A percentile compares a stretch with the other conserved stretches of the same genome.
These are phyloP conservation scores for Jacaranda copaia DNA, from an alignment of 257 asterid genomes.

Conservation along the genomic window DNA sequence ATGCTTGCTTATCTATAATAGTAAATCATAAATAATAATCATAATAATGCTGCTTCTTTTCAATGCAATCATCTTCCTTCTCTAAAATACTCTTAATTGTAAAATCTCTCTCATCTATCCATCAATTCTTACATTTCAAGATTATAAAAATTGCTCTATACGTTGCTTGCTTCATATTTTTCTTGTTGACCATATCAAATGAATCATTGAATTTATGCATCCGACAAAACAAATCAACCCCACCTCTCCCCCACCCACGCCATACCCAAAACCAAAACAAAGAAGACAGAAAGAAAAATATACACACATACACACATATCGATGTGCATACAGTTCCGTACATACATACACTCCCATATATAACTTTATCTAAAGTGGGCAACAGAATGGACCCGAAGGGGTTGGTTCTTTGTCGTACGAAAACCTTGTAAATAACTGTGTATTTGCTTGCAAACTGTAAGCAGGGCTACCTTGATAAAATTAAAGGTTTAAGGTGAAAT, in stretches of 20 bases:
- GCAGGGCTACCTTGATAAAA: too few species aligned
- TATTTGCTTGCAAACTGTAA: constrained; percentile 3
- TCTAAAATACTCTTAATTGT: neutral
- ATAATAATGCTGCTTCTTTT: constrained; percentile 8
- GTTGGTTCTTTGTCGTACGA: neutral
- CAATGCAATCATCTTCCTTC: constrained; percentile 21
- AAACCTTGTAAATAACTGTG: constrained; percentile 9
- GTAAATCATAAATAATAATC: neutral
- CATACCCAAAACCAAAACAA: too few species aligned
- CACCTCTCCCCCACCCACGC: neutral
- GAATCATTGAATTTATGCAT: constrained; percentile 16
- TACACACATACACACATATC: neutral
- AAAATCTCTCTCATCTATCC: constrained; percentile 1
- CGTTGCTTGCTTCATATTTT: neutral
- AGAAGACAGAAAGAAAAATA: too few species aligned
- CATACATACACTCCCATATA: neutral
- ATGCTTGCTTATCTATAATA: constrained; percentile 14
- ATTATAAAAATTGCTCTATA: neutral
- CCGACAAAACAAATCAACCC: neutral
- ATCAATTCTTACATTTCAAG: neutral
- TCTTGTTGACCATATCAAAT: neutral
- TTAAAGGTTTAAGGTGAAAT: too few species aligned
- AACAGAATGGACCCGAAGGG: constrained; percentile 10
- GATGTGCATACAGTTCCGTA: neutral
- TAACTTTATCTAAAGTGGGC: constrained; percentile 40